phyloP scores from a whole-genome alignment of 2,329 filamentous ascomycete species.

The Ascochyta rabiei region DNA sequence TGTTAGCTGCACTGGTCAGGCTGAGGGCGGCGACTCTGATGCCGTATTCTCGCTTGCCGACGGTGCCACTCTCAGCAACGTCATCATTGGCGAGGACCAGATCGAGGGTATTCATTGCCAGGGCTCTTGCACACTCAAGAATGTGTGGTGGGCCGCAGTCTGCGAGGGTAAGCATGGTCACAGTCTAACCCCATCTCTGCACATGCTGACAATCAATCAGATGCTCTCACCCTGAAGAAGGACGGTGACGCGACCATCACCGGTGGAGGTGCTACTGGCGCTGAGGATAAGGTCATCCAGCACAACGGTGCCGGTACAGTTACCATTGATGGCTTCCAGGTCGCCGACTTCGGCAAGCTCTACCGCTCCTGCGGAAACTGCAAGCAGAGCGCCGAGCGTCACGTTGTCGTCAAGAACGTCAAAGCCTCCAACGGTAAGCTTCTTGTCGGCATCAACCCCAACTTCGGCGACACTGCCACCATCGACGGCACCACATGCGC shows the following conservation, averaged over 20 bases:
- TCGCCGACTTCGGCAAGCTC: slow-evolving; percentile 44
- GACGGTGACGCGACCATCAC: slow-evolving; percentile 44
- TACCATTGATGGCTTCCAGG: slow-evolving; percentile 37
- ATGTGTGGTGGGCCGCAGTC: slow-evolving; percentile 51
- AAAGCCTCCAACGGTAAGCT: slow-evolving; percentile 49
- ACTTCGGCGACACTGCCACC: slow-evolving; percentile 56
- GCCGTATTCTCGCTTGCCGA: slow-evolving; percentile 59
- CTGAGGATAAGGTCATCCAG: slow-evolving; percentile 49
- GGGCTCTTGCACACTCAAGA: slow-evolving; percentile 56
- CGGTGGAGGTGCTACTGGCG: slow-evolving; percentile 46
- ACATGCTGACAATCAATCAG: slow-evolving; percentile 21
- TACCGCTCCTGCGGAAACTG: slow-evolving; percentile 54
- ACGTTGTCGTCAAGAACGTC: slow-evolving; percentile 52
- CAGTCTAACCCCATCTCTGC: not conserved
- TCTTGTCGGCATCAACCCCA: slow-evolving; percentile 57
- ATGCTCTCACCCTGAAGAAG: slow-evolving; percentile 41
- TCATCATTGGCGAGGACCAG: slow-evolving; percentile 59
- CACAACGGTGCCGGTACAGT: slow-evolving; percentile 49
- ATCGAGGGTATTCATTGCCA: slow-evolving; percentile 37
- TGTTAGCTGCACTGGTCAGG: slow-evolving; percentile 47
- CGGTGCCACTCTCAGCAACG: slow-evolving; percentile 58
- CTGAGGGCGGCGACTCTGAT: slow-evolving; percentile 51
- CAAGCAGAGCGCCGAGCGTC: slow-evolving; percentile 53
- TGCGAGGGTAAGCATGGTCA: slow-evolving; percentile 36
- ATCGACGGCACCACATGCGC: slow-evolving; percentile 31